phyloP scores from a whole-genome alignment of 2,329 filamentous ascomycete genomes.

The Xylariaceae sp. region DNA sequence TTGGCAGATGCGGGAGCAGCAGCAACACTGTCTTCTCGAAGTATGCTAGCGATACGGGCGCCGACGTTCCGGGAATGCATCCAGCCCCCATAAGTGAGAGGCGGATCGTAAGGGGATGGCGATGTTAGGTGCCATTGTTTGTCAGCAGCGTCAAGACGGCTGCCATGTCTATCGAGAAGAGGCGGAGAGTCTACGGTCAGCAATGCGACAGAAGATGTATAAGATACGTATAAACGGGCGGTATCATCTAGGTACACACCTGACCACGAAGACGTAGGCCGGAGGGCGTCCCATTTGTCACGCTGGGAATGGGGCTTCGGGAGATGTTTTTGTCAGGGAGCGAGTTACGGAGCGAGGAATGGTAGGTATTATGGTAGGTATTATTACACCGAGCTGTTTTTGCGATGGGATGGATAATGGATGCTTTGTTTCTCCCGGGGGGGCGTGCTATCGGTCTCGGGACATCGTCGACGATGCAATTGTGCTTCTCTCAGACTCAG shows the following conservation, averaged over 20 bases:
- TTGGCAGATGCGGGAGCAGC: not conserved
- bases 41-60: conserved; percentile 71
- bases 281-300: conserved; percentile 41
- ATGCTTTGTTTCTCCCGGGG: not conserved
- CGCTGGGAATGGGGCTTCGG: not conserved
- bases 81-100: conserved; percentile 92
- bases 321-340: not conserved
- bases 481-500: too few species aligned
- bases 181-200: not conserved
- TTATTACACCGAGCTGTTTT: too few species aligned
- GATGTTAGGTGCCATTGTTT: conserved; percentile 92
- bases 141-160: conserved; percentile 89
- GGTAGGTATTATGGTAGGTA: too few species aligned
- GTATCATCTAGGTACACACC: conserved; percentile 31
- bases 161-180: conserved; percentile 63
- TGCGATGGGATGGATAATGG: not conserved
- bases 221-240: not conserved
- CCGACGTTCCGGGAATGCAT: conserved; percentile 78
- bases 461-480: too few species aligned
- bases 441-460: too few species aligned
- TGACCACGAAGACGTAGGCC: conserved; percentile 46
- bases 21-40: conserved; percentile 41
- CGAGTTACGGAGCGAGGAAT: not conserved
- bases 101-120: conserved; percentile 90
- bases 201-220: not conserved